A percentile compares a stretch with the other conserved stretches of the same genome.
Conservation (phyloP, 345 rosid genomes). For the Raphanus sativus region DNA sequence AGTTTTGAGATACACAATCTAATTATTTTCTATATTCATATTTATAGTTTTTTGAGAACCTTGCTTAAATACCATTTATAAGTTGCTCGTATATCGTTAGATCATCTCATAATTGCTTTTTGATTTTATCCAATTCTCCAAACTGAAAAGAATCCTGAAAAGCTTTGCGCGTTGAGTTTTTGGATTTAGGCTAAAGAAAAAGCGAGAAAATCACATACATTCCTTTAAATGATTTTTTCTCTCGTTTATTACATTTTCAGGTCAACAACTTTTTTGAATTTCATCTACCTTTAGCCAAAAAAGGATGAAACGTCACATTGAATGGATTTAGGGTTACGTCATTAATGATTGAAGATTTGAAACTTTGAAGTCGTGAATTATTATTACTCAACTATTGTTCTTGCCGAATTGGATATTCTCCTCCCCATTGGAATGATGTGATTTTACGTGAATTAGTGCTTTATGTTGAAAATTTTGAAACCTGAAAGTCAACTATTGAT, state of each 20-base stretch:
- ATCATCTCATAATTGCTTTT: background rate
- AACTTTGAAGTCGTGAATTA: conserved; percentile 6
- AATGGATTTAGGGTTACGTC: background rate
- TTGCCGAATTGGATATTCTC: background rate
- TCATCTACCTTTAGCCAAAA: background rate
- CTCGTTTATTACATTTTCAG: background rate
- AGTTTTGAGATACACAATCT: no score
- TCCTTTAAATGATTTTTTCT: background rate
- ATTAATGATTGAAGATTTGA: background rate
- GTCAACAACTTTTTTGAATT: background rate
- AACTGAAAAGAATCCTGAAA: background rate
- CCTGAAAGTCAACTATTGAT: background rate
- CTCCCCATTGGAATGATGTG: conserved; percentile 14
- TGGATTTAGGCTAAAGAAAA: background rate
- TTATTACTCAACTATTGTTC: background rate
- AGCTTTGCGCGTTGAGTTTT: background rate
- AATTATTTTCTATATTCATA: no score
- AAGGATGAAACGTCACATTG: background rate
- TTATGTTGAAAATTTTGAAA: background rate
- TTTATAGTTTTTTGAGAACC: no score
- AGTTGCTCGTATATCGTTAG: background rate
- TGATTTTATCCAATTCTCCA: background rate
- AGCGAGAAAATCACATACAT: background rate
- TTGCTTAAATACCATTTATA: no score
- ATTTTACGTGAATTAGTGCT: background rate